These are phyloP conservation scores for Xenoacremonium recifei DNA, from an alignment of 2,329 filamentous ascomycete species.

Conservation along the genomic window DNA sequence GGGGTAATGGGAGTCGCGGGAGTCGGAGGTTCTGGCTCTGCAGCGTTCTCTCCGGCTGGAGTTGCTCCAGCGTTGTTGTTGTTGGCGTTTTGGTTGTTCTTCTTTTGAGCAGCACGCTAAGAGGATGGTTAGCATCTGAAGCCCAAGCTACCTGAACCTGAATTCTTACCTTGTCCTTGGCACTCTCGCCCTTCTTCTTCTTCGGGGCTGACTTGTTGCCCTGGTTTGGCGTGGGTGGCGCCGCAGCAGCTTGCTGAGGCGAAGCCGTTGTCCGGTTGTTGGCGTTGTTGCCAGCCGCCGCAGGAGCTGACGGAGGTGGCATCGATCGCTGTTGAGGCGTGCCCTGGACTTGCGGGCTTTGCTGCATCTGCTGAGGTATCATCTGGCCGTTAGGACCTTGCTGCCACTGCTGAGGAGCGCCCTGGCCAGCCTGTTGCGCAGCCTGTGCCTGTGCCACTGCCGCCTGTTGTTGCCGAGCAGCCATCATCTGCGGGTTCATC, in stretches of 20 bases:
- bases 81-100: slow-evolving; percentile 54
- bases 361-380: slow-evolving; percentile 39
- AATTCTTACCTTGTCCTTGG: slow-evolving; percentile 64
- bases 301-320: slow-evolving; percentile 64
- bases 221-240: slow-evolving; percentile 75
- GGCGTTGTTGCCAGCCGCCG: slow-evolving; percentile 43
- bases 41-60: slow-evolving; percentile 53
- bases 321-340: slow-evolving; percentile 72
- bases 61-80: slow-evolving; percentile 51
- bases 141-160: neutral
- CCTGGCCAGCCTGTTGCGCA: slow-evolving; percentile 26
- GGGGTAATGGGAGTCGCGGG: slow-evolving; percentile 66
- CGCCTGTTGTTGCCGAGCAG: slow-evolving; percentile 35
- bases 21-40: slow-evolving; percentile 57
- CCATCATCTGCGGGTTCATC: slow-evolving; percentile 62
- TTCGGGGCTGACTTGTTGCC: slow-evolving; percentile 71
- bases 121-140: slow-evolving; percentile 12
- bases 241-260: slow-evolving; percentile 61
- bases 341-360: slow-evolving; percentile 53
- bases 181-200: slow-evolving; percentile 69
- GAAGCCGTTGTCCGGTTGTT: slow-evolving; percentile 58
- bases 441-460: slow-evolving; percentile 29
- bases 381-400: slow-evolving; percentile 41
- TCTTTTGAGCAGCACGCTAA: slow-evolving; percentile 59
- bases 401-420: slow-evolving; percentile 39